Conservation (phyloP, 768 basidiomycete species). For the Leccinum imitatum region DNA sequence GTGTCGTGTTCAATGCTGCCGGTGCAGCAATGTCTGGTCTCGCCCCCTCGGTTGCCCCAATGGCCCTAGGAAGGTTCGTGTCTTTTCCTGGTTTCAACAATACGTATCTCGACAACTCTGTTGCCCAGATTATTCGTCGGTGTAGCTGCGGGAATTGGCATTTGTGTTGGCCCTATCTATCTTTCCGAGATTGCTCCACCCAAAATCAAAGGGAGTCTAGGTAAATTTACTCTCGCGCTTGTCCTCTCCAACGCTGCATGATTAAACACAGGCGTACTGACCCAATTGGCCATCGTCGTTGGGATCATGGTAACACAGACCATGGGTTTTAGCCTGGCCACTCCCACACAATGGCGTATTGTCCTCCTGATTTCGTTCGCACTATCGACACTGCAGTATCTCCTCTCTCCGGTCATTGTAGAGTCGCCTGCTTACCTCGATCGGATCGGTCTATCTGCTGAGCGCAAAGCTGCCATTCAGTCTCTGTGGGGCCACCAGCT, state of each 20-base stretch:
- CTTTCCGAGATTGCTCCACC: slow-evolving; percentile 83
- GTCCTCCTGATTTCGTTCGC: slow-evolving; percentile 64
- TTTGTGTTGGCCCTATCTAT: slow-evolving; percentile 82
- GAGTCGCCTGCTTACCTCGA: slow-evolving; percentile 75
- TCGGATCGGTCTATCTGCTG: slow-evolving; percentile 47
- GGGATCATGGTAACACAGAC: slow-evolving; percentile 87
- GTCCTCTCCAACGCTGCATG: neutral
- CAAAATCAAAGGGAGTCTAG: slow-evolving; percentile 71
- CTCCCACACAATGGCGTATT: slow-evolving; percentile 65
- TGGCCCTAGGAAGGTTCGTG: slow-evolving; percentile 68
- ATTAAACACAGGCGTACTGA: slow-evolving; percentile 60
- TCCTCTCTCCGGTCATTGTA: slow-evolving; percentile 51
- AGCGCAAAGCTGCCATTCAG: slow-evolving; percentile 43
- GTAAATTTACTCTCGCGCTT: slow-evolving; percentile 35
- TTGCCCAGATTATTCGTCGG: slow-evolving; percentile 59
- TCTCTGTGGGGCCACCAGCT: slow-evolving; percentile 54
- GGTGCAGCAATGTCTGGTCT: slow-evolving; percentile 69
- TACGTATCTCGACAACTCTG: neutral
- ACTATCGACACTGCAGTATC: slow-evolving; percentile 56
- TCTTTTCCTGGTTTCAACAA: neutral
- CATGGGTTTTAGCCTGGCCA: slow-evolving; percentile 69
- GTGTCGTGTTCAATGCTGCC: too few relatives aligned
- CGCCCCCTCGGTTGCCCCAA: slow-evolving; percentile 51
- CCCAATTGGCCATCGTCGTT: slow-evolving; percentile 79
- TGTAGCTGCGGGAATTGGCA: slow-evolving; percentile 67